phyloP scores from a whole-genome alignment of 1,284 basidiomycete genomes.

The Singerocomus rubriflavus region DNA sequence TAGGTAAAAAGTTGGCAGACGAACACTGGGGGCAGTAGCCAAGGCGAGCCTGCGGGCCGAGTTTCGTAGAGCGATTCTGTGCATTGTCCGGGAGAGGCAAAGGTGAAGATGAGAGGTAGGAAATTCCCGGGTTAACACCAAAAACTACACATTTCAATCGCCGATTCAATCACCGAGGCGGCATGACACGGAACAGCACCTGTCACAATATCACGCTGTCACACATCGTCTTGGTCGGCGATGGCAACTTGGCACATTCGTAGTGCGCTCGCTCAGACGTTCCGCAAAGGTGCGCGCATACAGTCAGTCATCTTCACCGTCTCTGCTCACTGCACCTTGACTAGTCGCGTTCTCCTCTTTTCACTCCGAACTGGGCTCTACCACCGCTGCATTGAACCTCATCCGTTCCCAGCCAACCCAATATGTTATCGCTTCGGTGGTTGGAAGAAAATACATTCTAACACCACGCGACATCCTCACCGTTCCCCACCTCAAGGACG shows the following conservation, averaged over 20 bases:
- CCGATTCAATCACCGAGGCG: conserved; percentile 27
- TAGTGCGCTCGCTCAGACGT: conserved; percentile 23
- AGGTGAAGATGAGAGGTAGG: conserved; percentile 41
- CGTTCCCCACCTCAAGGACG: conserved; percentile 81
- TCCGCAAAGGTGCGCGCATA: conserved; percentile 21
- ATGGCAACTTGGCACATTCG: conserved; percentile 24
- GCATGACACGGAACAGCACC: conserved; percentile 3
- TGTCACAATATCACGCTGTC: conserved; percentile 1
- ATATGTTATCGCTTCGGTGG: conserved; percentile 90
- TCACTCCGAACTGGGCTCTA: conserved; percentile 27
- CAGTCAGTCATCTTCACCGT: too few species aligned
- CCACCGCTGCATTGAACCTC: conserved; percentile 56
- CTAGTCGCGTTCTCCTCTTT: conserved; percentile 16
- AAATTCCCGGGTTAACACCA: conserved; percentile 33
- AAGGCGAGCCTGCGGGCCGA: conserved; percentile 72
- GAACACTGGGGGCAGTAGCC: conserved; percentile 63
- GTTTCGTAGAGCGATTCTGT: conserved; percentile 85
- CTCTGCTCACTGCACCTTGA: conserved; percentile 7
- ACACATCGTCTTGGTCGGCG: neutral
- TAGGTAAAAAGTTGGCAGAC: conserved; percentile 20
- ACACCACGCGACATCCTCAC: conserved; percentile 90
- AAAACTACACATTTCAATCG: conserved; percentile 33
- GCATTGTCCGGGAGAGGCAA: conserved; percentile 62
- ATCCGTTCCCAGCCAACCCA: conserved; percentile 79
- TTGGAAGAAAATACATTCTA: conserved; percentile 85